A percentile compares a stretch with the other conserved stretches of the same genome.
These are phyloP conservation scores for Vaccinium vitisidaea DNA, from an alignment of 148 eudicot genomes.

Conservation along the genomic window DNA sequence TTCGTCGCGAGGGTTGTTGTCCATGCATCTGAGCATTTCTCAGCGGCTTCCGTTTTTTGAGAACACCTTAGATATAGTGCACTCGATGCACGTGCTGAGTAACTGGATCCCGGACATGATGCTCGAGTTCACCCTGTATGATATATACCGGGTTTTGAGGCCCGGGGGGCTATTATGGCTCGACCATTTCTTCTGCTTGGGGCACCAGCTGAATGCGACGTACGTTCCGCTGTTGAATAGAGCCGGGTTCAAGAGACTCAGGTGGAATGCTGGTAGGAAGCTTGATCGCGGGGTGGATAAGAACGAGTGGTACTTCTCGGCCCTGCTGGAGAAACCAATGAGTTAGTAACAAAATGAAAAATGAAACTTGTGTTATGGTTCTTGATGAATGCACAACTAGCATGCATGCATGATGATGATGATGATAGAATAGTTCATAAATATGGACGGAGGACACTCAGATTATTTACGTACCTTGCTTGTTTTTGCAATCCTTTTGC, in stretches of 20 bases:
- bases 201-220: slow-evolving; percentile 38
- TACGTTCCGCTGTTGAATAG: slow-evolving; percentile 34
- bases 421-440: neutral
- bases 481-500: neutral
- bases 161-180: slow-evolving; percentile 50
- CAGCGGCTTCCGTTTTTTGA: slow-evolving; percentile 49
- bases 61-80: slow-evolving; percentile 46
- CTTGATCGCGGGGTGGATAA: slow-evolving; percentile 26
- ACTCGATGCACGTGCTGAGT: slow-evolving; percentile 43
- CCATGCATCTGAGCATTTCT: slow-evolving; percentile 34
- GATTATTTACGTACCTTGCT: neutral
- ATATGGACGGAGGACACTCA: neutral
- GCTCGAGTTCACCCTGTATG: slow-evolving; percentile 38
- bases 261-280: slow-evolving; percentile 46
- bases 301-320: slow-evolving; percentile 53
- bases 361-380: neutral
- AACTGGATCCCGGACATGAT: slow-evolving; percentile 38
- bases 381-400: neutral
- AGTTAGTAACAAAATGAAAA: neutral
- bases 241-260: slow-evolving; percentile 34
- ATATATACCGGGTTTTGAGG: slow-evolving; percentile 42
- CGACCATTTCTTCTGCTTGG: slow-evolving; percentile 43
- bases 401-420: neutral
- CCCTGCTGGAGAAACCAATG: slow-evolving; percentile 16
- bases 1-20: slow-evolving; percentile 36